Evolutionary conservation across 1,284 basidiomycete genomes (phyloP).

Genomic region (Cerioporus squamosus): DNA sequence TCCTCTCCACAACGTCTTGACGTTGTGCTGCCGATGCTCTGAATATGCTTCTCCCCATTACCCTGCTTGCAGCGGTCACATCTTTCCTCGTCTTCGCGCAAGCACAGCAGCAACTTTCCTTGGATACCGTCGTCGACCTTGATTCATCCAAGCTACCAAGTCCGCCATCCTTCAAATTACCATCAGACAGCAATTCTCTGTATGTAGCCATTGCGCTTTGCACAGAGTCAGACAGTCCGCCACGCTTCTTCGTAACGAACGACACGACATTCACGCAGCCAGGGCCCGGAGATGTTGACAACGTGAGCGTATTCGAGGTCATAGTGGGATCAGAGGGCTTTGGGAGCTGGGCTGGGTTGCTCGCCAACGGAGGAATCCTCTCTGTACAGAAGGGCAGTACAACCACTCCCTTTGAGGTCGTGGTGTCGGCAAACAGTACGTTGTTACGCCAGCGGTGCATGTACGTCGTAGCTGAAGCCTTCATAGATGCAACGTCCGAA

Average conservation of each 20-base stretch:
- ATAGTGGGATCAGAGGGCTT: slow-evolving; percentile 50
- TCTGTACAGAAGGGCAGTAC: slow-evolving; percentile 47
- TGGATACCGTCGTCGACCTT: slow-evolving; percentile 23
- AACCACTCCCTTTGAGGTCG: slow-evolving; percentile 56
- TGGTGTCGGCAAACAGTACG: slow-evolving; percentile 57
- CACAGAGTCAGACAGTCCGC: slow-evolving; percentile 37
- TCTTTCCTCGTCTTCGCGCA: slow-evolving; percentile 22
- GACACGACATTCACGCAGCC: slow-evolving; percentile 46
- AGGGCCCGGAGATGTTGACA: slow-evolving; percentile 40
- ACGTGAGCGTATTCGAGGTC: slow-evolving; percentile 55
- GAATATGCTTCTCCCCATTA: slow-evolving; percentile 20
- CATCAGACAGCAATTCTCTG: slow-evolving; percentile 44
- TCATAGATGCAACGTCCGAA: slow-evolving; percentile 20
- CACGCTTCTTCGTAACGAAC: slow-evolving; percentile 63
- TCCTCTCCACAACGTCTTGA: too few species aligned
- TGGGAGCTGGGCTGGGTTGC: slow-evolving; percentile 58
- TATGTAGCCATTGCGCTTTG: slow-evolving; percentile 67
- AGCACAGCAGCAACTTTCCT: slow-evolving; percentile 28
- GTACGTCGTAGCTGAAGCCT: not conserved
- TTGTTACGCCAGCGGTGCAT: not conserved
- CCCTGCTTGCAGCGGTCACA: slow-evolving; percentile 28
- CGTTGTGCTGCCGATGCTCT: too few species aligned
- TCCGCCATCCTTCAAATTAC: slow-evolving; percentile 34
- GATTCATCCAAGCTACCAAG: slow-evolving; percentile 22
- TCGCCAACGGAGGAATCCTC: slow-evolving; percentile 51